Conservation (phyloP, 805 yeast genomes). For the Wickerhamiella nectarea region DNA sequence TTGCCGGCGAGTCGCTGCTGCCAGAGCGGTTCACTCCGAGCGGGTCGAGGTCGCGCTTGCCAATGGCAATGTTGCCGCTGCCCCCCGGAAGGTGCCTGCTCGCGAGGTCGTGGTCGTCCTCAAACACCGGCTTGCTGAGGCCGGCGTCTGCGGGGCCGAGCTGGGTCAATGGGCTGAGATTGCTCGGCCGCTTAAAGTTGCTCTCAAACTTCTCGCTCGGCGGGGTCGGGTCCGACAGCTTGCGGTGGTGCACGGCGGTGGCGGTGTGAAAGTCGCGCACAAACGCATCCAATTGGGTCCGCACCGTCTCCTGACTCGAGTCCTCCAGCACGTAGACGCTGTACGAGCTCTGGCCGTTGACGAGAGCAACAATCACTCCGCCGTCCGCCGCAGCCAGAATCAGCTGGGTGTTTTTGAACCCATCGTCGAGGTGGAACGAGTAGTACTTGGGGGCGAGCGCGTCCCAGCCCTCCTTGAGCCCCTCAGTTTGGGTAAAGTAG, state of each 20-base stretch:
- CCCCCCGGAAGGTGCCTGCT: constrained; percentile 10
- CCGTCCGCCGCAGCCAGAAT: constrained; percentile 6
- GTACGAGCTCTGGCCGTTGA: background rate
- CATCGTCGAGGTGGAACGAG: constrained; percentile 1
- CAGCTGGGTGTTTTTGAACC: constrained; percentile 2
- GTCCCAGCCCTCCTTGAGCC: background rate
- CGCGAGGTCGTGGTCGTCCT: constrained; percentile 29
- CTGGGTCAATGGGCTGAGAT: background rate
- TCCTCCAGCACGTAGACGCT: background rate
- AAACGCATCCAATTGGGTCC: constrained; percentile 1
- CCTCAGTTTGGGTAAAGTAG: background rate
- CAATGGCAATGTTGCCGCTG: constrained; percentile 19
- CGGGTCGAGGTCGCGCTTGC: constrained; percentile 29
- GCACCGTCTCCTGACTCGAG: background rate
- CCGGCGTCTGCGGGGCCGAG: constrained; percentile 14
- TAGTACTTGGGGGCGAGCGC: constrained; percentile 4
- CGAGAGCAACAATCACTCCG: constrained; percentile 5
- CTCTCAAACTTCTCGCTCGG: background rate
- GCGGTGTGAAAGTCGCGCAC: constrained; percentile 4
- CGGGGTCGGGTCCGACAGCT: constrained; percentile 1
- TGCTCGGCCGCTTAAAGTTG: background rate
- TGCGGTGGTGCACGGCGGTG: constrained; percentile 5
- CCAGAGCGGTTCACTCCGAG: no score
- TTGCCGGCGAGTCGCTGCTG: no score
- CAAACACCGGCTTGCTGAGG: constrained; percentile 30